Evolutionary conservation across 306 rosid genomes (phyloP).

Genomic region (Lithocarpus polystachyus): DNA sequence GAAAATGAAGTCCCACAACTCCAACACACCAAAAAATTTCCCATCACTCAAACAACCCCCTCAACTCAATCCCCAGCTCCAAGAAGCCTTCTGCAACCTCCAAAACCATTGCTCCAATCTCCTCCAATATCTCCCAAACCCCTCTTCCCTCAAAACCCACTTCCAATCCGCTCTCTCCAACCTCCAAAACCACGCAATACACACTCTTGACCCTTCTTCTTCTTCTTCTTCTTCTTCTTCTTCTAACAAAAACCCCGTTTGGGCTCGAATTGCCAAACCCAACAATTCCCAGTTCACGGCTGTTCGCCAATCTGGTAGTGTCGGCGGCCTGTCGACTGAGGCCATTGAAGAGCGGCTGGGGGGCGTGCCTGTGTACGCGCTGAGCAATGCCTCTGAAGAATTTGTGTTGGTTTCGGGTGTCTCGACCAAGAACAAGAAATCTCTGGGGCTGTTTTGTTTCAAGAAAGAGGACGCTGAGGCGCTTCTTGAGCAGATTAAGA

Average conservation of each 20-base stretch:
- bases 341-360: conserved; percentile 76
- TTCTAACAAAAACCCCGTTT: conserved; percentile 26
- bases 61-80: conserved; percentile 35
- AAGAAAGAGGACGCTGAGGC: conserved; percentile 82
- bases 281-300: conserved; percentile 7
- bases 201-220: conserved; percentile 25
- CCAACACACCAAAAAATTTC: conserved; percentile 22
- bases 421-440: conserved; percentile 48
- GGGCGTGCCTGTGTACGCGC: conserved; percentile 92
- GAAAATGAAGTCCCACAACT: conserved; percentile 32
- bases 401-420: conserved; percentile 77
- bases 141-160: conserved; percentile 35
- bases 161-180: conserved; percentile 32
- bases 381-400: conserved; percentile 74
- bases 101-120: conserved; percentile 46
- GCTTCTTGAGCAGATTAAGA: conserved; percentile 58
- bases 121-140: conserved; percentile 30
- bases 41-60: conserved; percentile 27
- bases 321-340: conserved; percentile 45
- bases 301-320: conserved; percentile 2
- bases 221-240: conserved; percentile 26
- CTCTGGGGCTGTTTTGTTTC: conserved; percentile 83
- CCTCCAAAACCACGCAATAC: conserved; percentile 37
- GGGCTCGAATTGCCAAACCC: conserved; percentile 56
- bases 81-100: conserved; percentile 33